Conservation (phyloP, 2,329 filamentous ascomycete genomes). For the Aureobasidium sp. region DNA sequence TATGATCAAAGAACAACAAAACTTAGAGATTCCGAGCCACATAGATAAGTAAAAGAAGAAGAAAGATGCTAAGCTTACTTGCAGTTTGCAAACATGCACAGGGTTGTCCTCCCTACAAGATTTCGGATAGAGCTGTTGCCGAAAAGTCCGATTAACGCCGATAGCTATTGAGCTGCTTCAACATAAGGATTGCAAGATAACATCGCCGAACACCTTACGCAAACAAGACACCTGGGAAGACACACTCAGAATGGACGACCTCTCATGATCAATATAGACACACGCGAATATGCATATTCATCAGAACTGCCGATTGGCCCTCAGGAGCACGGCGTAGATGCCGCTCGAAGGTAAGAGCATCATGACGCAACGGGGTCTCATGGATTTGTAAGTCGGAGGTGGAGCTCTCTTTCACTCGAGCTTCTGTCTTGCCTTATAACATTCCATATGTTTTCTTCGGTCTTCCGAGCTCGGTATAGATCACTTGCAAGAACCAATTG, state of each 20-base stretch:
- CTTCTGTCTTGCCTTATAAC: background rate
- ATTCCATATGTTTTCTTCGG: constrained; percentile 7
- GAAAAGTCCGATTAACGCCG: background rate
- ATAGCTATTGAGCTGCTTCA: background rate
- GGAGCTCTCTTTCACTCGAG: background rate
- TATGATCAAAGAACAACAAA: no score
- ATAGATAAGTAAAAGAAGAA: no score
- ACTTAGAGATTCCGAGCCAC: no score
- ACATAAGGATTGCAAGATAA: background rate
- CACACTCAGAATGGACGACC: background rate
- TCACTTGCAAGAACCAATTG: constrained; percentile 1
- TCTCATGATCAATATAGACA: background rate
- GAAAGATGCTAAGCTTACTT: no score
- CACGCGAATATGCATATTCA: background rate
- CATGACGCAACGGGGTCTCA: constrained; percentile 7
- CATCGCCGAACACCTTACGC: background rate
- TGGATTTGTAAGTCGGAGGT: constrained; percentile 16
- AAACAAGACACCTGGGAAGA: background rate
- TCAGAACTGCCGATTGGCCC: background rate
- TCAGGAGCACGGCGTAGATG: background rate
- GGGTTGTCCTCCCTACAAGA: background rate
- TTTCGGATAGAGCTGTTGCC: background rate
- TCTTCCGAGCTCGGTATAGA: constrained; percentile 8
- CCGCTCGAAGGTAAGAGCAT: background rate
- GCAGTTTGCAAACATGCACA: background rate